Conservation (phyloP, 208 protist genomes). For the Leishmania martiniquensis region DNA sequence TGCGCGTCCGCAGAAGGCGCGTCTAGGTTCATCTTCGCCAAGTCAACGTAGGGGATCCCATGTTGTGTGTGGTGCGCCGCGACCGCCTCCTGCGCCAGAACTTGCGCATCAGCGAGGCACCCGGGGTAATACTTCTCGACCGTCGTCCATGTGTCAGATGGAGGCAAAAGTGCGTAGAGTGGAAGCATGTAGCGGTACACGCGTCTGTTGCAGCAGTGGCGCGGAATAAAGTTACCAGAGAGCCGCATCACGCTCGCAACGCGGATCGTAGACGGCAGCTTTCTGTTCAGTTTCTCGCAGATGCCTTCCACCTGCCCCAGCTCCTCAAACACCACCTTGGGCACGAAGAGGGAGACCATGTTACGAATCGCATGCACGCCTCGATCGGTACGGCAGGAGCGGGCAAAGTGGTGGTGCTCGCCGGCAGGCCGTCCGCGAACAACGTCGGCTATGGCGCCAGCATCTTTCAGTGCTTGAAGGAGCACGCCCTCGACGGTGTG, state of each 20-base stretch:
- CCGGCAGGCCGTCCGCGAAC: conserved; percentile 43
- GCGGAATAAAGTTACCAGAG: conserved; percentile 75
- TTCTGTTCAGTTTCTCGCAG: conserved; percentile 37
- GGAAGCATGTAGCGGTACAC: conserved; percentile 87
- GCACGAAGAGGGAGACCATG: conserved; percentile 73
- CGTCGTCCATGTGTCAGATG: conserved; percentile 61
- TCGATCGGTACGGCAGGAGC: conserved; percentile 84
- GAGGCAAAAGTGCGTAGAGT: conserved; percentile 71
- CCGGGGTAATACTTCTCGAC: conserved; percentile 39
- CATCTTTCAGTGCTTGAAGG: conserved; percentile 71
- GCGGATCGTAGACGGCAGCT: conserved; percentile 45
- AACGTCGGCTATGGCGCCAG: conserved; percentile 50
- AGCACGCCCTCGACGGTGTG: conserved; percentile 86
- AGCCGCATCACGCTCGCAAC: conserved; percentile 58
- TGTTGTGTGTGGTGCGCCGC: conserved; percentile 9
- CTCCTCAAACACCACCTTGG: conserved; percentile 29
- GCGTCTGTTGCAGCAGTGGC: conserved; percentile 73
- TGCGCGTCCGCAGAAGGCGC: background rate
- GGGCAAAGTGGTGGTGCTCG: conserved; percentile 60
- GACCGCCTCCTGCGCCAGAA: background rate
- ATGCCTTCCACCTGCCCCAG: conserved; percentile 39
- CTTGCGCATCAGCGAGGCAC: conserved; percentile 15
- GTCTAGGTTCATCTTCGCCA: background rate
- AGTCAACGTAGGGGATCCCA: conserved; percentile 26
- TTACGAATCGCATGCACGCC: conserved; percentile 88